Evolutionary conservation across 495 filamentous ascomycete genomes (phyloP).

Genomic region (Venustampulla echinocandica): DNA sequence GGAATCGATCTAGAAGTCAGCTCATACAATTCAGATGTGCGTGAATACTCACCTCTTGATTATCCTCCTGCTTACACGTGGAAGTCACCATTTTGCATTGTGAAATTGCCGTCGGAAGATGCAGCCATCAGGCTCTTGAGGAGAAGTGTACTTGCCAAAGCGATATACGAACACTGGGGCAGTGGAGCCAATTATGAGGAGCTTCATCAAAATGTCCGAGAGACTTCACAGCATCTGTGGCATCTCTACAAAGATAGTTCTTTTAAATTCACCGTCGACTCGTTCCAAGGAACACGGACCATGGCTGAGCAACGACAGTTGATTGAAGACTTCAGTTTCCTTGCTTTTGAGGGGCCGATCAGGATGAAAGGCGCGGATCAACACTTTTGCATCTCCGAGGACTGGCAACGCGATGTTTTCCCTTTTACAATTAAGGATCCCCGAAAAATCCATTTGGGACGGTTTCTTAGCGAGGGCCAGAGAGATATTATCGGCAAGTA

Average conservation of each 20-base stretch:
- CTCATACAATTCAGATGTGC: slow-evolving; percentile 64
- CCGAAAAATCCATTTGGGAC: slow-evolving; percentile 58
- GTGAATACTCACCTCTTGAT: slow-evolving; percentile 5
- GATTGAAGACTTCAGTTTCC: slow-evolving; percentile 73
- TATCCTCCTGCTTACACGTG: slow-evolving; percentile 5
- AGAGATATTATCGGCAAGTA: slow-evolving; percentile 63
- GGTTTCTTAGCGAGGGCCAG: slow-evolving; percentile 53
- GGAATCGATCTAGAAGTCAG: slow-evolving; percentile 61
- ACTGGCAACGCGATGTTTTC: slow-evolving; percentile 48
- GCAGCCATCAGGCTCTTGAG: slow-evolving; percentile 57
- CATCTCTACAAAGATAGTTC: slow-evolving; percentile 46
- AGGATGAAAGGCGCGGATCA: slow-evolving; percentile 60
- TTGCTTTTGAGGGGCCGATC: slow-evolving; percentile 70
- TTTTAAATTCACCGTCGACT: slow-evolving; percentile 78
- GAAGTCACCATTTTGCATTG: slow-evolving; percentile 82
- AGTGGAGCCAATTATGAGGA: slow-evolving; percentile 54
- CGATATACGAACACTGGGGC: slow-evolving; percentile 86
- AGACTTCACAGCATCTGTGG: slow-evolving; percentile 56
- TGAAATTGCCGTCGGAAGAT: slow-evolving; percentile 55
- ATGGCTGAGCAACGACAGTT: slow-evolving; percentile 50
- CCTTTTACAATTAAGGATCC: slow-evolving; percentile 34
- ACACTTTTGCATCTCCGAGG: slow-evolving; percentile 70
- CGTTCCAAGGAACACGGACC: slow-evolving; percentile 61
- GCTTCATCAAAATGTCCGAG: slow-evolving; percentile 56
- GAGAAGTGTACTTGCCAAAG: slow-evolving; percentile 71